A percentile compares a stretch with the other conserved stretches of the same genome.
Evolutionary conservation across 208 protist genomes (phyloP).

Genomic region (Porcisia hertigi): DNA sequence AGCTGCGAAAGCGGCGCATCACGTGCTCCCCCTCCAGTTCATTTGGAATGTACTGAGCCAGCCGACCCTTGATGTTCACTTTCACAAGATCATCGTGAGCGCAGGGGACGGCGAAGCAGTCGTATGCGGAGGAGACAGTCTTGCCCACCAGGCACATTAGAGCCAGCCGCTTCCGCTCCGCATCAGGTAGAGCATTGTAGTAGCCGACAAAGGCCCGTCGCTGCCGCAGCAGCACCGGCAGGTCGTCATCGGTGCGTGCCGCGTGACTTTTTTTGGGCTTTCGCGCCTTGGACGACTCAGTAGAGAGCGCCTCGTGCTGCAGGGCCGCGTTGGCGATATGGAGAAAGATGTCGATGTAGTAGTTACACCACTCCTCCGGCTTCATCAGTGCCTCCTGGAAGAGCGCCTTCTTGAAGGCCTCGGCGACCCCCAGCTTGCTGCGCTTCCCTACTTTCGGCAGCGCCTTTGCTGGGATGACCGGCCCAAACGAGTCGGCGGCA

Average conservation of each 20-base stretch:
- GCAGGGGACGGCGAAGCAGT: constrained; percentile 82
- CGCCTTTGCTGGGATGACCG: constrained; percentile 72
- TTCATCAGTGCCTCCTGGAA: constrained; percentile 77
- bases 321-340: constrained; percentile 81
- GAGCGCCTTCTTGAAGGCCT: constrained; percentile 72
- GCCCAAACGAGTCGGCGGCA: not conserved
- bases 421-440: constrained; percentile 43
- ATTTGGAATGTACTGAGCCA: constrained; percentile 71
- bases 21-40: constrained; percentile 85
- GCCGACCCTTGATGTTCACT: constrained; percentile 70
- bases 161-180: constrained; percentile 70
- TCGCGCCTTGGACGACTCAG: constrained; percentile 16
- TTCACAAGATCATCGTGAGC: constrained; percentile 80
- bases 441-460: constrained; percentile 40
- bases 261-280: constrained; percentile 29
- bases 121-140: constrained; percentile 68
- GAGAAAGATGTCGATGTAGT: constrained; percentile 81
- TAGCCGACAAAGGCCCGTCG: constrained; percentile 83
- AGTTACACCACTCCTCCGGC: constrained; percentile 90
- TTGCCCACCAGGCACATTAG: constrained; percentile 82
- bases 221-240: constrained; percentile 81
- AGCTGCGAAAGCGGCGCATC: constrained; percentile 81
- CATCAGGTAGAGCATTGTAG: constrained; percentile 74
- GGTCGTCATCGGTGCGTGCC: constrained; percentile 50
- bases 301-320: constrained; percentile 60